Conservation (phyloP, 331 rosid species). For the Pyracantha coccinea region DNA sequence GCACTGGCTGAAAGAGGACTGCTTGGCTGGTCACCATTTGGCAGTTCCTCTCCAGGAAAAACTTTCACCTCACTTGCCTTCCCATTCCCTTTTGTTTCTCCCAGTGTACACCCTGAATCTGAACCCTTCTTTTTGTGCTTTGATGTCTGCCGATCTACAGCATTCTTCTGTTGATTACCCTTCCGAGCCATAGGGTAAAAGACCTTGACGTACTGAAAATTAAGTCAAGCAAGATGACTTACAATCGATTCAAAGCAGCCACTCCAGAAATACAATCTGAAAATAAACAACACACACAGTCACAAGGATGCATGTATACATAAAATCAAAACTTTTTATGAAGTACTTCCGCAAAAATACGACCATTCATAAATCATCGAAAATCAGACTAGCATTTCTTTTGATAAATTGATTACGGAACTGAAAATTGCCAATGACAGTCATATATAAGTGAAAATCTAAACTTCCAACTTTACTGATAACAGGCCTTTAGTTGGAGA, state of each 20-base stretch:
- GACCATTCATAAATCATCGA: background rate
- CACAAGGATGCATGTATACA: background rate
- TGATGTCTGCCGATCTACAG: constrained; percentile 42
- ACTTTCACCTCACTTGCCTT: constrained; percentile 46
- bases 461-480: background rate
- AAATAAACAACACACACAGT: constrained; percentile 4
- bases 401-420: background rate
- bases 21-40: constrained; percentile 26
- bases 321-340: background rate
- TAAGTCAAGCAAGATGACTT: constrained; percentile 20
- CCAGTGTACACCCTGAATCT: constrained; percentile 41
- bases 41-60: constrained; percentile 56
- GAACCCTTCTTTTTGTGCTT: constrained; percentile 40
- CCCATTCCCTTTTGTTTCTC: constrained; percentile 34
- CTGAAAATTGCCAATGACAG: background rate
- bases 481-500: background rate
- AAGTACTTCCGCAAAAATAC: background rate
- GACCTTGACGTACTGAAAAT: constrained; percentile 4
- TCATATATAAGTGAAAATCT: background rate
- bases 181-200: constrained; percentile 71
- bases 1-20: constrained; percentile 27
- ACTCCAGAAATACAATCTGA: constrained; percentile 27
- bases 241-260: constrained; percentile 13
- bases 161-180: constrained; percentile 85
- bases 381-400: background rate